Evolutionary conservation across 495 filamentous ascomycete genomes (phyloP).

Genomic region (Neurospora pannonica): DNA sequence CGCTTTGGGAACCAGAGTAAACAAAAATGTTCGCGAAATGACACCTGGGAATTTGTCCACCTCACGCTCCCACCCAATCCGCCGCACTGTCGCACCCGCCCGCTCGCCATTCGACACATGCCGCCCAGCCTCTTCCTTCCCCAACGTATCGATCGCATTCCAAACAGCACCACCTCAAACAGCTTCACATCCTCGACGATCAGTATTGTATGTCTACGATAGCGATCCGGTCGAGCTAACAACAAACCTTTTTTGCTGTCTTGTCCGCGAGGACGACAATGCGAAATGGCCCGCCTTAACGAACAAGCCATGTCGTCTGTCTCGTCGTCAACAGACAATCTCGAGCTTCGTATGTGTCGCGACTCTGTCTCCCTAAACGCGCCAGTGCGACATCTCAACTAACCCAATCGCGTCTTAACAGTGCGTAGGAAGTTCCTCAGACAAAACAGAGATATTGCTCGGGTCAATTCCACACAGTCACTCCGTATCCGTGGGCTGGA

Average conservation of each 20-base stretch:
- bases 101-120: neutral
- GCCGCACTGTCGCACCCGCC: neutral
- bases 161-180: neutral
- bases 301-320: slow-evolving; percentile 53
- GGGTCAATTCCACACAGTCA: slow-evolving; percentile 83
- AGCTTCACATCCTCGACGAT: neutral
- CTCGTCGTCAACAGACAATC: slow-evolving; percentile 42
- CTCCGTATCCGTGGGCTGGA: slow-evolving; percentile 82
- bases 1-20: slow-evolving; percentile 20
- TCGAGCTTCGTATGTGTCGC: slow-evolving; percentile 66
- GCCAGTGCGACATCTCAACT: neutral
- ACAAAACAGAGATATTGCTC: slow-evolving; percentile 90
- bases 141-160: neutral
- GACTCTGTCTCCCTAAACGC: neutral
- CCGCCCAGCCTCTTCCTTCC: neutral
- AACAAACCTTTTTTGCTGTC: neutral
- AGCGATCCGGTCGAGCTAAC: neutral
- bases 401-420: slow-evolving; percentile 21
- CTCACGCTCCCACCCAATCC: neutral
- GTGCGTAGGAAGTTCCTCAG: slow-evolving; percentile 80
- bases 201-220: neutral
- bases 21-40: slow-evolving; percentile 15
- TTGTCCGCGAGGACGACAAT: slow-evolving; percentile 11
- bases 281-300: slow-evolving; percentile 83
- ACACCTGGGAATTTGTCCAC: slow-evolving; percentile 17